Conservation (phyloP, 2,329 filamentous ascomycete genomes). For the Penicillium sp. region DNA sequence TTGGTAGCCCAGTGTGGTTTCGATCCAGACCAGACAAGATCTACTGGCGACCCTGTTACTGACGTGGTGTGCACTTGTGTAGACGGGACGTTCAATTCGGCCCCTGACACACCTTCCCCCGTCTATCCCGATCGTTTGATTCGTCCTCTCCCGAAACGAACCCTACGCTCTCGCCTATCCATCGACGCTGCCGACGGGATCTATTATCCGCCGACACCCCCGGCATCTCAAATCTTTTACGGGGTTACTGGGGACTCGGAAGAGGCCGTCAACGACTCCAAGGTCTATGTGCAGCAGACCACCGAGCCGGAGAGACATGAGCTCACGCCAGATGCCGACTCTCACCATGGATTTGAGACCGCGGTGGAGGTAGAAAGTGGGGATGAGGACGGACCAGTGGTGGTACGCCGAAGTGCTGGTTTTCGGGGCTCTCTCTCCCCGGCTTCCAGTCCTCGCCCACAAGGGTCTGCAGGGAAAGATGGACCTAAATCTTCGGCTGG, state of each 20-base stretch:
- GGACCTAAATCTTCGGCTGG: conserved; percentile 54
- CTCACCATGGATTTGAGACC: conserved; percentile 48
- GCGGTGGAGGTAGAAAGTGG: conserved; percentile 56
- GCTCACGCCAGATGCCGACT: conserved; percentile 34
- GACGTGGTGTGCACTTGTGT: conserved; percentile 33
- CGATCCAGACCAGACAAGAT: conserved; percentile 11
- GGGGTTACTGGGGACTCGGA: conserved; percentile 58
- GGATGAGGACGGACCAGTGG: conserved; percentile 51
- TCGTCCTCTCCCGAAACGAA: conserved; percentile 81
- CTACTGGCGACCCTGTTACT: conserved; percentile 33
- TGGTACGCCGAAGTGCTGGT: conserved; percentile 39
- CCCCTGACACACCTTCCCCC: conserved; percentile 67
- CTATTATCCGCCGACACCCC: conserved; percentile 69
- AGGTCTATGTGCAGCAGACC: conserved; percentile 44
- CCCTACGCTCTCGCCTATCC: conserved; percentile 79
- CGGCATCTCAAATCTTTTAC: conserved; percentile 68
- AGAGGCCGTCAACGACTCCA: conserved; percentile 46
- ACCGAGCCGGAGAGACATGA: conserved; percentile 36
- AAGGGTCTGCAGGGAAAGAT: conserved; percentile 24
- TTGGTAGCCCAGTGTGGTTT: conserved; percentile 10
- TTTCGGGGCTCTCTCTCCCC: conserved; percentile 38
- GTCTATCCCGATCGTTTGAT: conserved; percentile 87
- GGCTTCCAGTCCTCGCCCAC: conserved; percentile 24
- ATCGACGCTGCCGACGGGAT: conserved; percentile 78
- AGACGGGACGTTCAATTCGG: conserved; percentile 48